Evolutionary conservation across 2,329 filamentous ascomycete species (phyloP), one percentile per base, ranked within the genome.

Genomic region (Amesomyces nigricolor): DNA sequence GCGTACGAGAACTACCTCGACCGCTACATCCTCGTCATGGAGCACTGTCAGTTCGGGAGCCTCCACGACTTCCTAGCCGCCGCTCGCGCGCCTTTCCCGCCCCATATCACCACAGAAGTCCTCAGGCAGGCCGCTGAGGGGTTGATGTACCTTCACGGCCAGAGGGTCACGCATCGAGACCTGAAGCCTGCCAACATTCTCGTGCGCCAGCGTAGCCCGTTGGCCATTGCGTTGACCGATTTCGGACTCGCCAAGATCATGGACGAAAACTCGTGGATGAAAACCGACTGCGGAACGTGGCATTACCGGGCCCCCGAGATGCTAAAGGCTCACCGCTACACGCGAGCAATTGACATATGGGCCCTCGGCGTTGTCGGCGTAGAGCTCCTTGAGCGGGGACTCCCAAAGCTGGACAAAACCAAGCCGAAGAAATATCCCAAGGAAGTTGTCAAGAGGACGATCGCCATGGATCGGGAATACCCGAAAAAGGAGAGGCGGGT

Each of bases 21-120:
- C 43, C 14, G n/a, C 37, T 42, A 43, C 32, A 14, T 47, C n/a
- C 51, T 53, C 7, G 44, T 53, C 35, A 53, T 53, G 51, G 51
- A 53, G 16, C 35, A 30, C 9, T 53, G 43, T 37, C 43, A 10
- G 10, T 17, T 14, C 9, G 51, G 51, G 6, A 53, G 26, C n/a
- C 51, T 53, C 11, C 5, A 47, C 17, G 2, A 39, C n/a, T 22
- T 47, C n/a, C 17, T 53, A 6, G 13, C n/a, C n/a, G n/a, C 6
- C 10, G n/a, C 4, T 13, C 19, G 5, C 3, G 16, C 0, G 5
- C 32, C 14, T 10, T 53, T 53, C 16, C 4, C 16, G 2, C 10
- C 5, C 2, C 32, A 29, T 9, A 10, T 10, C 2, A 40, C 11
- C 2, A 37, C 37, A 8, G 35, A 19, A 9, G 16, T 53, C 2